Base-by-base conservation (phyloP, 441 rosid genomes). In the Erodium trifolium region DNA sequence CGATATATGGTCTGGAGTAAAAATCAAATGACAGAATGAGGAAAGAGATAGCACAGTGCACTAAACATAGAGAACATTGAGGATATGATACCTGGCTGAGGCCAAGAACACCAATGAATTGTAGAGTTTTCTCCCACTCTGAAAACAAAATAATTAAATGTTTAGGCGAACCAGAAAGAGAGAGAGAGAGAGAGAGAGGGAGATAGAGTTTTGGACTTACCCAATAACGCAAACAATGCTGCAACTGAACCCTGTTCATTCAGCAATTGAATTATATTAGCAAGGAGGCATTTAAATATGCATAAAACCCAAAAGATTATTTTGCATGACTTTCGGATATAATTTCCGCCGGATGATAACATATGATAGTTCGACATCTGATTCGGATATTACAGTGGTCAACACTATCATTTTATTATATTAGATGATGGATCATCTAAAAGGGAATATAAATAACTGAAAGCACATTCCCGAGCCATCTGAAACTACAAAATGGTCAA, bases 121-220 rank as follows among this genome's bases (percentile, higher is more conserved):
- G 99, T 69, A 94, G 76, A 13, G 93, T 85, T 79, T 76, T 86
- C 84, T 92, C 96, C 94, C 96, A 94, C 78, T 90, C 96, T 94
- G 92, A 71, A 70, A 84, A 5, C 73, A 70, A 72, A 60, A 63
- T 67, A 77, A 35, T 49, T 49, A 70, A 0, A 43, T 12, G 14
- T 35, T 73, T 14, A 73, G 79, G 27, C 27, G 27, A 23, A 23
- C 45, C 70, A 53, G 16, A 65, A n/a, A 34, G 37, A 34, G 4
- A 34, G 37, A 34, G 37, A 34, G 37, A 47, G 53, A 47, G 14
- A 45, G n/a, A 34, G 37, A 34, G 4, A 34, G 37, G 3, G 37
- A 34, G 37, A 47, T 14, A 47, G 14, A 23, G 27, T 23, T 23
- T 23, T 23, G 27, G 2, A 77, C 88, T 53, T 69, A 92, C 97